Percentiles rank a stretch among this genome's conserved stretches.
Evolutionary conservation across 768 basidiomycete species (phyloP).

Genomic region (Boletus subcaerulescens): DNA sequence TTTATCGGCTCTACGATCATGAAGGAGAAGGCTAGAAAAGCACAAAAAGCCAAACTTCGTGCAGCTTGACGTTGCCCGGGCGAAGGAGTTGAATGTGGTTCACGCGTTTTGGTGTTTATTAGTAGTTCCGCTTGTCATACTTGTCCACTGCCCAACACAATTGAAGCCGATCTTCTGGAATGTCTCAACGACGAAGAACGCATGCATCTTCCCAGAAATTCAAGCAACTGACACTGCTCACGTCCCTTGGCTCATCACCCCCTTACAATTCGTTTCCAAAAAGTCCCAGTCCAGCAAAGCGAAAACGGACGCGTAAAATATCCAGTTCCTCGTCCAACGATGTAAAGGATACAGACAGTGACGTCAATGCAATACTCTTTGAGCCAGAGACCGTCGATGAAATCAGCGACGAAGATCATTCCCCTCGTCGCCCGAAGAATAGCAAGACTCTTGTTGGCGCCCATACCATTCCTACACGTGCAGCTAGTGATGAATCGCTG

Average conservation of each 20-base stretch:
- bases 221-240: conserved; percentile 45
- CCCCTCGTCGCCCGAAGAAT: conserved; percentile 26
- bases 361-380: conserved; percentile 52
- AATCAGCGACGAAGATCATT: conserved; percentile 25
- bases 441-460: conserved; percentile 10
- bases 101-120: too few species aligned
- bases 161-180: background rate
- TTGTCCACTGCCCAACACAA: too few species aligned
- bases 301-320: conserved; percentile 13
- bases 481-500: conserved; percentile 21
- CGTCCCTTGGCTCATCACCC: conserved; percentile 32
- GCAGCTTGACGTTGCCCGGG: conserved; percentile 44
- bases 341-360: conserved; percentile 36
- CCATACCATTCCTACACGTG: conserved; percentile 10
- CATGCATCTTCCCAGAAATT: conserved; percentile 25
- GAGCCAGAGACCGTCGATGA: conserved; percentile 31
- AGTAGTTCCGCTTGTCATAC: too few species aligned
- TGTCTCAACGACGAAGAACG: conserved; percentile 6
- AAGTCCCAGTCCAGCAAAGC: conserved; percentile 6
- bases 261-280: conserved; percentile 4
- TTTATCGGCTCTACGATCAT: conserved; percentile 78
- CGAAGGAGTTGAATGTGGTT: too few species aligned
- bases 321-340: conserved; percentile 13
- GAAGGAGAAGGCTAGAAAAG: conserved; percentile 69
- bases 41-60: conserved; percentile 58